Conservation (phyloP, 345 rosid species). For the Moricandia moricandioides region DNA sequence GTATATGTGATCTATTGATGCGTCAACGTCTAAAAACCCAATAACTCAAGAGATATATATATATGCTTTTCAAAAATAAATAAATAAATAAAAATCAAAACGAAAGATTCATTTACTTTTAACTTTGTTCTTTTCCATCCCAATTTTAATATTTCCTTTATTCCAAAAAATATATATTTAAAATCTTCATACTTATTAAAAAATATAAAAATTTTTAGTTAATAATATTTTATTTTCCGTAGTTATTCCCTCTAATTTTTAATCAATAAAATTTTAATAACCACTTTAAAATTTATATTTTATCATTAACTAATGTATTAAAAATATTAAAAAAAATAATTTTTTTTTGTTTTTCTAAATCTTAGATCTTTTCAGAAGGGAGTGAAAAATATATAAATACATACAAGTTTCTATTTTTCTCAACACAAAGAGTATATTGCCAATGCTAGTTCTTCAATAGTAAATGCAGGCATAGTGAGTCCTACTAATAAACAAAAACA, state of each 20-base stretch:
- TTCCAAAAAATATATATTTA: no score
- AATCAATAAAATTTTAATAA: no score
- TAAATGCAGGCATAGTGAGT: neutral
- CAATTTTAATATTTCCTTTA: neutral
- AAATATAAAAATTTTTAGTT: neutral
- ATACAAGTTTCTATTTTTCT: neutral
- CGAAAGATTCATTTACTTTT: slow-evolving; percentile 29
- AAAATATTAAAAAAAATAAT: no score
- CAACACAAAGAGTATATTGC: neutral
- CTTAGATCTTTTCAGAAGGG: no score
- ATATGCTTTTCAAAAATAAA: no score
- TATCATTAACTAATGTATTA: no score
- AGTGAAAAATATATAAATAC: neutral
- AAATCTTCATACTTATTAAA: no score
- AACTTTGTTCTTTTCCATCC: neutral
- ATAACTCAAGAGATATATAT: neutral
- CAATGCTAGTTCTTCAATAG: neutral
- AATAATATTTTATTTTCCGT: no score
- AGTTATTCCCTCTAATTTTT: no score
- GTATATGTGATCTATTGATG: neutral
- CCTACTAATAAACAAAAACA: neutral
- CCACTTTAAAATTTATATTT: no score
- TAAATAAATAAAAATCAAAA: neutral
- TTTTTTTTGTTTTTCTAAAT: no score
- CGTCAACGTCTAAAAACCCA: slow-evolving; percentile 13